Base-by-base conservation (phyloP, 2,329 filamentous ascomycete species). In the Penicillium sp. region DNA sequence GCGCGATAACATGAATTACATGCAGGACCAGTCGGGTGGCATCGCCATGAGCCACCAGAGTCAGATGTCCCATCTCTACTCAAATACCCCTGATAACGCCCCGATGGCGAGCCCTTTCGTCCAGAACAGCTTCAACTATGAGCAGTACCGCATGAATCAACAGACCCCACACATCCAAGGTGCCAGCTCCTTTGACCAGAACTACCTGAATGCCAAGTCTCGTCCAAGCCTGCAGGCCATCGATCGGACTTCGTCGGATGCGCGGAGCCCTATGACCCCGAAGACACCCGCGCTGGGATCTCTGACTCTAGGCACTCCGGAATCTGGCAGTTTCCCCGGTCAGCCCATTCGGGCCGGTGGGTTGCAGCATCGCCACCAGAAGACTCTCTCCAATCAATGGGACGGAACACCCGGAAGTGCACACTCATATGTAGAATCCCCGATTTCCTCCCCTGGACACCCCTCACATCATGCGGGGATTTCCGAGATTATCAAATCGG, bases 51-150 rank as follows among this genome's bases (percentile, higher is more conserved):
- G 84, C 55, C 82, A 86, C 50, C 79, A 82, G 45, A 72, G 77
- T 33, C 82, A 85, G 42, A 81, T 88, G 59, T 84, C 64, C 10
- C 64, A 86, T 58, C 81, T 87, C 47, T 97, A 86, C 67, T 95
- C 91, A 14, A 87, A 87, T 63, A 95, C 90, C 2, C 90, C 91
- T 3, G 91, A 97, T 46, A 88, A 88, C 36, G 85, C 88, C 37
- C 89, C 91, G 4, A 91, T 95, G 45, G 87, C 94, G 59, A 96
- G 89, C 57, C 91, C 91, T 0, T 96, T 89, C 58, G 78, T 86
- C 28, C 80, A 85, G 37, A 73, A 71, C 54, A 82, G 78, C 59
- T 93, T 90, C 71, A 84, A 83, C 67, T 85, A 86, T 58, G 76
- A 76, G 23, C 86, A 89, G 50, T 94, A 88, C 63, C 80, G 85